phyloP scores from a whole-genome alignment of 176 grass and related monocot genomes.

The Triticum timopheevii region DNA sequence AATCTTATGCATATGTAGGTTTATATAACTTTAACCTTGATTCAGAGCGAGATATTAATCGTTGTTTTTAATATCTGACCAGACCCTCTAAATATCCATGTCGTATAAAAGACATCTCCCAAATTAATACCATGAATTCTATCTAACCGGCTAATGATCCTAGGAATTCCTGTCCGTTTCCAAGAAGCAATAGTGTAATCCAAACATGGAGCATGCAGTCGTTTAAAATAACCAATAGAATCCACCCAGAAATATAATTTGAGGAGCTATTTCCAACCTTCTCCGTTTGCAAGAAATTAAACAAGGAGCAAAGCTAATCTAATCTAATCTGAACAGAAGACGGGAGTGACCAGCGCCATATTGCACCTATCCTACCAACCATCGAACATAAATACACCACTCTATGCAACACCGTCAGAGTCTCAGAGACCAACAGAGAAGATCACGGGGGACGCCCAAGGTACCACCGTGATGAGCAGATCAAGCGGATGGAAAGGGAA shows the following conservation, averaged over 20 bases:
- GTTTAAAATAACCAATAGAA: background rate
- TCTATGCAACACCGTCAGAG: background rate
- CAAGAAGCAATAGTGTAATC: background rate
- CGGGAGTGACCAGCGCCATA: background rate
- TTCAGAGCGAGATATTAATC: background rate
- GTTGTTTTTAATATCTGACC: background rate
- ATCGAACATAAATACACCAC: background rate
- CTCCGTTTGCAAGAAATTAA: background rate
- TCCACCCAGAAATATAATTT: background rate
- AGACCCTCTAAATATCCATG: background rate
- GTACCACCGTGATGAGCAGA: background rate
- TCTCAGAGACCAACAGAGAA: background rate
- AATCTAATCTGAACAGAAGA: background rate
- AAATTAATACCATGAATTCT: background rate
- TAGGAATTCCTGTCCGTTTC: background rate
- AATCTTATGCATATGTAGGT: background rate
- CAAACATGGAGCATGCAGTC: background rate
- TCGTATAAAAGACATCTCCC: too few relatives aligned
- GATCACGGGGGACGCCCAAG: background rate
- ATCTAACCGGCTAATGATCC: background rate
- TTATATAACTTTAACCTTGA: background rate
- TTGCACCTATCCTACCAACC: background rate
- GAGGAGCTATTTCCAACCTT: background rate
- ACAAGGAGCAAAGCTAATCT: background rate
- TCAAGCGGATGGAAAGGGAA: background rate